Conservation (phyloP, 2,329 filamentous ascomycete species). For the Colletotrichum tabaci region DNA sequence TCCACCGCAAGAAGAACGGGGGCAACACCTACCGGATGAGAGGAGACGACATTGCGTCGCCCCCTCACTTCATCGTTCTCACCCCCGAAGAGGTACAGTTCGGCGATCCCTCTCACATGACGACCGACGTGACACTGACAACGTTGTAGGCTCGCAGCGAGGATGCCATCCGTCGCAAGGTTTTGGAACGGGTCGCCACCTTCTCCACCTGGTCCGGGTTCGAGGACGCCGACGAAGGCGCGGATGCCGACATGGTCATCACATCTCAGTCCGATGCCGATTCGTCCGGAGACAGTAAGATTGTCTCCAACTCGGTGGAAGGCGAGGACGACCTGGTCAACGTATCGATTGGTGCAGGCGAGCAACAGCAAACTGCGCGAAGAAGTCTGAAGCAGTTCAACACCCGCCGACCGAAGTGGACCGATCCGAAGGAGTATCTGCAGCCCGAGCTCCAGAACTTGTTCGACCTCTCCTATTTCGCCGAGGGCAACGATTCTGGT, state of each 20-base stretch:
- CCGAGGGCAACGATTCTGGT: constrained; percentile 64
- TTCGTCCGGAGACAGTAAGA: constrained; percentile 77
- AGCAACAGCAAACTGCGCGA: constrained; percentile 50
- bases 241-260: constrained; percentile 79
- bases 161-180: constrained; percentile 83
- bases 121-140: constrained; percentile 7
- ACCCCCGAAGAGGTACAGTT: constrained; percentile 77
- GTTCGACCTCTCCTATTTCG: constrained; percentile 82
- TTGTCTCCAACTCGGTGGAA: constrained; percentile 84
- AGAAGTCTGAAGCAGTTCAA: constrained; percentile 63
- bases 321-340: constrained; percentile 94
- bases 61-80: constrained; percentile 82
- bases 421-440: constrained; percentile 70
- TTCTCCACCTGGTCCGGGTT: constrained; percentile 78
- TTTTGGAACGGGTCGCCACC: constrained; percentile 81
- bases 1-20: constrained; percentile 65
- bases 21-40: constrained; percentile 23
- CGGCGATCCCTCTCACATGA: constrained; percentile 52
- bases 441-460: constrained; percentile 76
- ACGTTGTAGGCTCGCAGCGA: constrained; percentile 64
- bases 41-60: constrained; percentile 51
- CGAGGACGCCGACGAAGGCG: constrained; percentile 64
- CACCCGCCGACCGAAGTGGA: constrained; percentile 66
- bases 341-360: constrained; percentile 83
- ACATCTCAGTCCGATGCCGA: constrained; percentile 75